Conservation (phyloP, 1,284 basidiomycete species). For the Puccinia triticina region DNA sequence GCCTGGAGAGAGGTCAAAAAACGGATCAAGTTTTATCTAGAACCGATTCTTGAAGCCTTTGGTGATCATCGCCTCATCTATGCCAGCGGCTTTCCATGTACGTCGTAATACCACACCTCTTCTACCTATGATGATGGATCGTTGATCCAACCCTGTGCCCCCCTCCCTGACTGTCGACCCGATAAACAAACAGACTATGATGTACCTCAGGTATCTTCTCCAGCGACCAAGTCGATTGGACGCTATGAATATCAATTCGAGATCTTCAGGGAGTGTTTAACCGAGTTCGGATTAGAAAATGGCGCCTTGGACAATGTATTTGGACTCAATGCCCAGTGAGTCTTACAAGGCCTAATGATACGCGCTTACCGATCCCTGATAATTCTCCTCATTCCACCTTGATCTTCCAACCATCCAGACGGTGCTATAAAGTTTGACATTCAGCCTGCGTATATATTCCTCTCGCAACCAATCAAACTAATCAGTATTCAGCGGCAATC, state of each 20-base stretch:
- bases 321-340: constrained; percentile 49
- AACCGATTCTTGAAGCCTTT: constrained; percentile 51
- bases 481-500: neutral
- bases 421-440: constrained; percentile 10
- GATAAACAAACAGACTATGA: constrained; percentile 4
- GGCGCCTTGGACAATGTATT: constrained; percentile 51
- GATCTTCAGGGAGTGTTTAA: constrained; percentile 43
- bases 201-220: constrained; percentile 19
- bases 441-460: neutral
- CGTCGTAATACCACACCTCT: neutral
- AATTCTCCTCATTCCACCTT: neutral
- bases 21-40: constrained; percentile 49
- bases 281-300: constrained; percentile 47
- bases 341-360: neutral
- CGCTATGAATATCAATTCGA: constrained; percentile 51
- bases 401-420: neutral
- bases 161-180: neutral
- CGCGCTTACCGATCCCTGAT: neutral
- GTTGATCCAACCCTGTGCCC: neutral
- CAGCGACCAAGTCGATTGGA: neutral
- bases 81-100: constrained; percentile 47
- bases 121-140: neutral
- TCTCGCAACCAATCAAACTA: neutral
- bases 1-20: constrained; percentile 50
- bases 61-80: constrained; percentile 50